Percentiles rank a stretch among this genome's conserved stretches.
phyloP scores from a whole-genome alignment of 805 yeast genomes.

The Metschnikowia cerradonensis region DNA sequence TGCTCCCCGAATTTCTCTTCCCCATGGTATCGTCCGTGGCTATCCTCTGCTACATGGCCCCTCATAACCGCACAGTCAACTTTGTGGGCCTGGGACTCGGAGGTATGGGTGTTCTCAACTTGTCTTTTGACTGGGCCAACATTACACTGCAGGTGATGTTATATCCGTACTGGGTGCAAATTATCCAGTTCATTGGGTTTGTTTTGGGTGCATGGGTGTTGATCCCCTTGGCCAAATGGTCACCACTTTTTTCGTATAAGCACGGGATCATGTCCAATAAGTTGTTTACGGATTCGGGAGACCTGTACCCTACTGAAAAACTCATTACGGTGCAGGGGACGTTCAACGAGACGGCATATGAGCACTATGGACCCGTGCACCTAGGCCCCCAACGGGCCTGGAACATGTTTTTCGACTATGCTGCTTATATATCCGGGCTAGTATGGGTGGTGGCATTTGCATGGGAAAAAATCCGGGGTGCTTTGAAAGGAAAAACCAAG shows the following conservation, averaged over 20 bases:
- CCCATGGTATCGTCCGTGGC: constrained; percentile 50
- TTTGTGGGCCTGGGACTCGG: constrained; percentile 52
- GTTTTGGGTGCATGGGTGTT: constrained; percentile 45
- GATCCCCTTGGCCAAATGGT: constrained; percentile 47
- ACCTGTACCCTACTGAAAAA: constrained; percentile 38
- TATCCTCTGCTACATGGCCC: constrained; percentile 47
- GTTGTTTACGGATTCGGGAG: constrained; percentile 35
- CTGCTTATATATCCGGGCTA: constrained; percentile 47
- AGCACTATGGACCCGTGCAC: constrained; percentile 41
- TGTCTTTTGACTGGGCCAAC: constrained; percentile 51
- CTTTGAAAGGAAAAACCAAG: constrained; percentile 7
- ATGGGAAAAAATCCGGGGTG: constrained; percentile 15
- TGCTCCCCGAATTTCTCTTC: constrained; percentile 46
- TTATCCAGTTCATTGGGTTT: constrained; percentile 46
- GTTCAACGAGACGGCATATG: constrained; percentile 46
- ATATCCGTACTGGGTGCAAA: constrained; percentile 51
- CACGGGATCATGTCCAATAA: constrained; percentile 47
- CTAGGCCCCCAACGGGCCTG: constrained; percentile 48
- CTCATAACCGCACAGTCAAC: constrained; percentile 35
- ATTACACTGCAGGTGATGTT: constrained; percentile 48
- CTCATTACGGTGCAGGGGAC: constrained; percentile 37
- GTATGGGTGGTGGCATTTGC: constrained; percentile 43
- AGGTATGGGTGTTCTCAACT: constrained; percentile 47
- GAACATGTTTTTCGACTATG: constrained; percentile 51
- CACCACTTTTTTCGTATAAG: constrained; percentile 24